Conservation (phyloP, 257 asterid genomes). For the Linaria vulgaris region DNA sequence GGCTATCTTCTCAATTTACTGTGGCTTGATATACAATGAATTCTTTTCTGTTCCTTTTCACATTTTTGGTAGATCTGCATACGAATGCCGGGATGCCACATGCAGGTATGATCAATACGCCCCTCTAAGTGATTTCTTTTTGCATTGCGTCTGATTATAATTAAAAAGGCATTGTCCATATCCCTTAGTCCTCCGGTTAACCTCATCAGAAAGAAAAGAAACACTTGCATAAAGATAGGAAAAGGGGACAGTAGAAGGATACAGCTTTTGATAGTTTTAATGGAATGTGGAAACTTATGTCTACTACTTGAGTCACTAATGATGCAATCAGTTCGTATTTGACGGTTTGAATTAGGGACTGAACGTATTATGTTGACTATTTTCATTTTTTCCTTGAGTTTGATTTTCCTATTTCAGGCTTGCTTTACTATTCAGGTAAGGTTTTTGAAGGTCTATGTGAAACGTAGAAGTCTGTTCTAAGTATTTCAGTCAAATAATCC, state of each 20-base stretch:
- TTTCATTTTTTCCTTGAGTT: constrained; percentile 1
- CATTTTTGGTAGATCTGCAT: constrained; percentile 95
- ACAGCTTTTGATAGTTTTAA: background rate
- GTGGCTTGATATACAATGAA: constrained; percentile 96
- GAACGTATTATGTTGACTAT: constrained; percentile 1
- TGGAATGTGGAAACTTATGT: constrained; percentile 8
- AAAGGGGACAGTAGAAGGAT: constrained; percentile 2
- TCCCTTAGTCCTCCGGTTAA: constrained; percentile 18
- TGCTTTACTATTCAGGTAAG: constrained; percentile 8
- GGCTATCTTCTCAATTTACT: constrained; percentile 92
- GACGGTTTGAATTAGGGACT: constrained; percentile 1
- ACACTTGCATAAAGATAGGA: background rate
- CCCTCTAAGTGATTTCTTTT: constrained; percentile 11
- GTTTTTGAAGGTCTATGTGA: background rate
- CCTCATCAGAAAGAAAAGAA: constrained; percentile 4
- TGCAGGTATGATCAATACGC: constrained; percentile 67
- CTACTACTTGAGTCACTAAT: background rate
- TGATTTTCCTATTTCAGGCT: constrained; percentile 7
- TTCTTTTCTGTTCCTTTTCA: constrained; percentile 97
- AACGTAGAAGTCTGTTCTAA: constrained; percentile 16
- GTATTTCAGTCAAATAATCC: constrained; percentile 6
- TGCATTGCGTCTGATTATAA: background rate
- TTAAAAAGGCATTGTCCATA: constrained; percentile 7
- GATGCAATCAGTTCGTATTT: background rate
- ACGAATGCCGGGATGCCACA: constrained; percentile 78